Evolutionary conservation across 2,329 filamentous ascomycete species (phyloP).

Genomic region (Fusarium continuum): DNA sequence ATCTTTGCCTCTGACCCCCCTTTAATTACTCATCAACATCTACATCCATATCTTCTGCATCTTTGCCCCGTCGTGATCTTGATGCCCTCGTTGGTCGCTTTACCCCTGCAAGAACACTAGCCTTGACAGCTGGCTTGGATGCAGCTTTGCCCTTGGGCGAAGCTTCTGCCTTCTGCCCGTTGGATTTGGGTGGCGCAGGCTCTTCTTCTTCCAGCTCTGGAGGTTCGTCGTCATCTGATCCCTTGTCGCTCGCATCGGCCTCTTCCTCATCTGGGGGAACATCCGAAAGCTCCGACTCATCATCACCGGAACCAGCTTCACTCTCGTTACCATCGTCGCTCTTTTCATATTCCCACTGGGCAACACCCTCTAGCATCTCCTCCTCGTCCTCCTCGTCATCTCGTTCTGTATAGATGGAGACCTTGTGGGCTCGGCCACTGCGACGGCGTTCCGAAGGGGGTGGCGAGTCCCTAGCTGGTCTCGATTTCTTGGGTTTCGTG

Average conservation of each 20-base stretch:
- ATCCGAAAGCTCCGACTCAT: constrained; percentile 39
- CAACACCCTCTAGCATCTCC: constrained; percentile 69
- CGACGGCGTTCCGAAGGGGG: constrained; percentile 61
- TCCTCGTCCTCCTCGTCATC: constrained; percentile 67
- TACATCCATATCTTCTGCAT: constrained; percentile 48
- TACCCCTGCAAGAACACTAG: constrained; percentile 32
- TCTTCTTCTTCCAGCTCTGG: constrained; percentile 33
- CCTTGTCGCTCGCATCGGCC: constrained; percentile 16
- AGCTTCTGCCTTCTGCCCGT: constrained; percentile 36
- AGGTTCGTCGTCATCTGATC: constrained; percentile 23
- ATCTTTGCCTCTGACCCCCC: neutral
- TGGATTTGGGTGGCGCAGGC: constrained; percentile 37
- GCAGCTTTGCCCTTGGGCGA: constrained; percentile 37
- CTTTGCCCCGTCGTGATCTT: constrained; percentile 44
- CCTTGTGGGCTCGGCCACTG: constrained; percentile 61
- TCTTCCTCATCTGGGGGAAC: constrained; percentile 26
- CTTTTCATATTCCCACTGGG: constrained; percentile 64
- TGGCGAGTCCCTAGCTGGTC: constrained; percentile 45
- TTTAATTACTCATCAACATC: constrained; percentile 46
- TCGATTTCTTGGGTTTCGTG: constrained; percentile 45
- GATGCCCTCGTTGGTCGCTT: constrained; percentile 39
- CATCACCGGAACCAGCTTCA: constrained; percentile 23
- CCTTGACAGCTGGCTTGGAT: constrained; percentile 40
- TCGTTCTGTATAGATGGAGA: constrained; percentile 64
- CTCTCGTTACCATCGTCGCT: constrained; percentile 34